Conservation (phyloP, 108 stramenopile genomes). For the Epipyxis sp. region DNA sequence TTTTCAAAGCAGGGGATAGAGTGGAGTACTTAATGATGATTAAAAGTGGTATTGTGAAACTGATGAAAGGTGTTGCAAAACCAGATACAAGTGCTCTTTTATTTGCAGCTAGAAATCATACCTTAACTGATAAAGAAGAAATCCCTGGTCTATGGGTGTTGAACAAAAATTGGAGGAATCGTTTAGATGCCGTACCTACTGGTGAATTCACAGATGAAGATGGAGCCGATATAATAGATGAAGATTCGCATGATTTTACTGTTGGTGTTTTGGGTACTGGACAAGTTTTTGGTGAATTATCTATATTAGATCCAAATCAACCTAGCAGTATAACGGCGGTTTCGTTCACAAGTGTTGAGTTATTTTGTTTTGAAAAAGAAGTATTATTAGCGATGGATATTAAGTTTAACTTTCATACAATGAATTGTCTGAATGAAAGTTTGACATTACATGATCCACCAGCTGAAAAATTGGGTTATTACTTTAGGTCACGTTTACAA, state of each 20-base stretch:
- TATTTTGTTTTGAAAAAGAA: constrained; percentile 21
- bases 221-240: neutral
- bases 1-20: neutral
- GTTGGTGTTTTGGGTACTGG: constrained; percentile 29
- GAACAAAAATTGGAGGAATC: neutral
- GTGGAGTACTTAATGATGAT: neutral
- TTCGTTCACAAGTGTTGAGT: neutral
- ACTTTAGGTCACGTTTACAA: neutral
- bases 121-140: too few species aligned
- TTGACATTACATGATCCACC: constrained; percentile 19
- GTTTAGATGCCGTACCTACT: neutral
- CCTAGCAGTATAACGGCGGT: constrained; percentile 4
- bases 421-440: neutral
- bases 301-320: constrained; percentile 7
- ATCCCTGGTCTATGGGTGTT: constrained; percentile 24
- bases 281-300: constrained; percentile 29
- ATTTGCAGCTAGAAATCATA: neutral
- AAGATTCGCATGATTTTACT: neutral
- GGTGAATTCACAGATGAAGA: neutral
- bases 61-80: neutral
- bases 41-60: constrained; percentile 14
- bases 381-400: neutral
- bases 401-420: neutral
- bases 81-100: neutral
- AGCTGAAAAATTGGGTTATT: constrained; percentile 6